Percentiles rank a stretch among this genome's conserved stretches.
phyloP scores from a whole-genome alignment of 2,329 filamentous ascomycete genomes.

The Penicillium sumatraense region DNA sequence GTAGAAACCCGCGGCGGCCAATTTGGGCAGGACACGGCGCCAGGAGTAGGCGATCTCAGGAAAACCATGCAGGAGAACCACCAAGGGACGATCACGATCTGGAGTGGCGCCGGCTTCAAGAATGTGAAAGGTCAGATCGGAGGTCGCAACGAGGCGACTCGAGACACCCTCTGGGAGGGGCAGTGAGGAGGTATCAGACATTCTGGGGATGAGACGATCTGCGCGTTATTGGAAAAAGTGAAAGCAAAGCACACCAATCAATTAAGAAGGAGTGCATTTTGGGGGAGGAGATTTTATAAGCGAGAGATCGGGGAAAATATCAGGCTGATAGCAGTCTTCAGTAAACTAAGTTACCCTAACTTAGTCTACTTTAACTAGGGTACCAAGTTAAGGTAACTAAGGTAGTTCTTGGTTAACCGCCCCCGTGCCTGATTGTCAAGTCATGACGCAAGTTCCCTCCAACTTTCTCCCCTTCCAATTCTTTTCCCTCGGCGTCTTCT shows the following conservation, averaged over 20 bases:
- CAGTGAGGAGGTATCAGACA: conserved; percentile 32
- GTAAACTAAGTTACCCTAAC: too few species aligned
- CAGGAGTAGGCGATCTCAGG: conserved; percentile 73
- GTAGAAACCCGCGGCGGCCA: conserved; percentile 66
- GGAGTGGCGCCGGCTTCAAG: conserved; percentile 58
- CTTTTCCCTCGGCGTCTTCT: conserved; percentile 1
- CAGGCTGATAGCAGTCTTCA: conserved; percentile 5
- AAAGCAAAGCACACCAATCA: too few species aligned
- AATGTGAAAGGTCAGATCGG: conserved; percentile 65
- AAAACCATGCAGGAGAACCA: conserved; percentile 69
- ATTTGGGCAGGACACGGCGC: conserved; percentile 64
- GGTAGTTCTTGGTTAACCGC: too few species aligned
- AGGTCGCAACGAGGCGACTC: conserved; percentile 62
- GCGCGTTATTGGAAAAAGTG: too few species aligned
- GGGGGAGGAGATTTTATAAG: too few species aligned
- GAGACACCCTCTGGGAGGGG: conserved; percentile 61
- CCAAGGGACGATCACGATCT: conserved; percentile 53
- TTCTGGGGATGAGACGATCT: not conserved
- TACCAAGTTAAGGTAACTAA: too few species aligned
- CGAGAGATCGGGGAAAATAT: conserved; percentile 16
- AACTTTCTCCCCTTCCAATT: conserved; percentile 7
- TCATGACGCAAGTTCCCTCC: conserved; percentile 30
- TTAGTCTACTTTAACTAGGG: too few species aligned
- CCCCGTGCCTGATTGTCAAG: conserved; percentile 24
- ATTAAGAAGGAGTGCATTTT: too few species aligned